Evolutionary conservation across 2,329 filamentous ascomycete genomes (phyloP).

Genomic region (Arthrobotrys sphaeroides): DNA sequence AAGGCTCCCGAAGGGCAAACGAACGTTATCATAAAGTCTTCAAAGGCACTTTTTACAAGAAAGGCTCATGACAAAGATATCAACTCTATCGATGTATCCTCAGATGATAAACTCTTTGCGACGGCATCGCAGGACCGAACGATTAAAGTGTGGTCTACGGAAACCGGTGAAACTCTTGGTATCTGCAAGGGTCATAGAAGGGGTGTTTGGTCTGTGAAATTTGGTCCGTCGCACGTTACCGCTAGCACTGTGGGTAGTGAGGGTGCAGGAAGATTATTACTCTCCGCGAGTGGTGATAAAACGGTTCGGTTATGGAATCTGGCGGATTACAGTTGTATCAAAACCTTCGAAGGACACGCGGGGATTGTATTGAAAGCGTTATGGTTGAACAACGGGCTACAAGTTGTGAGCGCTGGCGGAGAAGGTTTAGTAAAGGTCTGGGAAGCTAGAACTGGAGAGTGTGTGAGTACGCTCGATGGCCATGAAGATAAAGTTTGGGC

Average conservation of each 20-base stretch:
- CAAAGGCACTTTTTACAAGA: constrained; percentile 80
- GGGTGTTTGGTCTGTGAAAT: constrained; percentile 94
- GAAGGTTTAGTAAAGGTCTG: constrained; percentile 97
- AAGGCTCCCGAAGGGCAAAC: constrained; percentile 62
- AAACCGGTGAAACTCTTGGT: constrained; percentile 88
- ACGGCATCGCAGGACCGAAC: constrained; percentile 96
- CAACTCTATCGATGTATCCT: constrained; percentile 87
- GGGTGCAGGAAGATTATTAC: constrained; percentile 74
- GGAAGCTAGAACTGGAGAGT: constrained; percentile 85
- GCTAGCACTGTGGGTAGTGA: constrained; percentile 75
- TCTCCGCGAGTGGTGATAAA: constrained; percentile 95
- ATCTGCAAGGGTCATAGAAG: constrained; percentile 91
- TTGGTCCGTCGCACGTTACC: constrained; percentile 77
- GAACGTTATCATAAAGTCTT: constrained; percentile 59
- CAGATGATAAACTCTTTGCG: constrained; percentile 80
- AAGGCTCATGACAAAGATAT: constrained; percentile 99
- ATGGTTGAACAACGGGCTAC: constrained; percentile 76
- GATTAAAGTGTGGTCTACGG: constrained; percentile 93
- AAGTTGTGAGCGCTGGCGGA: constrained; percentile 82
- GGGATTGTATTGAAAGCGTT: constrained; percentile 93
- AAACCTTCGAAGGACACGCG: constrained; percentile 95
- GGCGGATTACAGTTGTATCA: constrained; percentile 87
- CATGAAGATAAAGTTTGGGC: constrained; percentile 75
- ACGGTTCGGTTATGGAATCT: constrained; percentile 95
- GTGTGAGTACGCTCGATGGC: constrained; percentile 90